A percentile compares a stretch with the other conserved stretches of the same genome.
phyloP scores from a whole-genome alignment of 148 eudicot species.

The Nyssa sinensis region DNA sequence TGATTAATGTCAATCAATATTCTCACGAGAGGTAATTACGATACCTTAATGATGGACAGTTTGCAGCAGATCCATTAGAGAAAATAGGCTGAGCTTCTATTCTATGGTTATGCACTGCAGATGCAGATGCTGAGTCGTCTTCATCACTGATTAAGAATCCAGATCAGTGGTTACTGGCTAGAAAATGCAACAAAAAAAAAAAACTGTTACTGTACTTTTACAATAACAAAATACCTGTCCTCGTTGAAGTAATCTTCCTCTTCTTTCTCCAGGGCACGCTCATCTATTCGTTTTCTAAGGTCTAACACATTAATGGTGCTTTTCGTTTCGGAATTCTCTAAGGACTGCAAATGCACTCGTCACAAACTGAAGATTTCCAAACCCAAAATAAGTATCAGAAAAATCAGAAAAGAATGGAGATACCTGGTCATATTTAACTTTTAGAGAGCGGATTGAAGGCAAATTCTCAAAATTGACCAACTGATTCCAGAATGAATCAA shows the following conservation, averaged over 20 bases:
- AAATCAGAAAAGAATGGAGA: background rate
- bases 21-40: background rate
- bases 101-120: conserved; percentile 33
- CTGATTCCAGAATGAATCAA: conserved; percentile 83
- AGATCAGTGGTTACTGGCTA: conserved; percentile 9
- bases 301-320: conserved; percentile 40
- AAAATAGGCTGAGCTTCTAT: conserved; percentile 39
- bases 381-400: background rate
- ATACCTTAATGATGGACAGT: conserved; percentile 56
- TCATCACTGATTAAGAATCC: conserved; percentile 62
- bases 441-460: conserved; percentile 53
- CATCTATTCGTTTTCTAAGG: conserved; percentile 76
- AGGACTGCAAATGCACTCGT: conserved; percentile 51
- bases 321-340: conserved; percentile 56
- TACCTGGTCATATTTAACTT: conserved; percentile 96
- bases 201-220: background rate
- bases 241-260: conserved; percentile 98
- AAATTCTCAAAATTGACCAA: conserved; percentile 65
- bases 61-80: conserved; percentile 61
- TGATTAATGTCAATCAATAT: conserved; percentile 1
- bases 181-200: background rate
- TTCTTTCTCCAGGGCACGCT: conserved; percentile 92
- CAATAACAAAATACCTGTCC: conserved; percentile 55
- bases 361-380: conserved; percentile 12
- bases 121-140: conserved; percentile 89